Evolutionary conservation across 2,329 filamentous ascomycete species (phyloP).

Genomic region (Ophiostoma perfectum): DNA sequence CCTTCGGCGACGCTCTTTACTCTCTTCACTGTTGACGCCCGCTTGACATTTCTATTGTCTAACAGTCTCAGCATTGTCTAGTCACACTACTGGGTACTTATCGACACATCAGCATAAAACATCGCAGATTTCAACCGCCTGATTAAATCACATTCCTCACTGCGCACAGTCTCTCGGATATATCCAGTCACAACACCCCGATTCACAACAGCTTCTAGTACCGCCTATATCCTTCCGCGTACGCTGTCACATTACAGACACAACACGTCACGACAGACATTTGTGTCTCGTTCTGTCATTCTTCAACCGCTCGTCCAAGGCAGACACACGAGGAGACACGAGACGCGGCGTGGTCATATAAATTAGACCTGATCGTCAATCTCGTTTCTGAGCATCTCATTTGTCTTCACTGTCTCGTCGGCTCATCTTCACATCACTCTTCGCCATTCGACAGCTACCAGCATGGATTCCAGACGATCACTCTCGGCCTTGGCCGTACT

Average conservation of each 20-base stretch:
- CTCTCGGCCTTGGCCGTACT: slow-evolving; percentile 11
- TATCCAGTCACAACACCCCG: background rate
- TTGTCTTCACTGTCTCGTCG: background rate
- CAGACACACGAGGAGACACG: background rate
- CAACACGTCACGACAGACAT: background rate
- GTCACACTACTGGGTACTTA: no score
- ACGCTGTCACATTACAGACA: background rate
- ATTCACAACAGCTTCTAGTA: no score
- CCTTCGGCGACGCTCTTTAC: no score
- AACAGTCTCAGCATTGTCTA: no score
- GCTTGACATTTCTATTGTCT: no score
- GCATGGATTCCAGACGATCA: background rate
- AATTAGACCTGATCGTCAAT: background rate
- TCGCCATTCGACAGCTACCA: background rate
- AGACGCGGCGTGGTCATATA: background rate
- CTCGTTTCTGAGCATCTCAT: background rate
- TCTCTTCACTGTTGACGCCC: no score
- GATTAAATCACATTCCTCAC: background rate
- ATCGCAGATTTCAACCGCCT: background rate
- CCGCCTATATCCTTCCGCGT: no score
- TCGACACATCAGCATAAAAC: background rate
- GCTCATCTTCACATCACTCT: no score
- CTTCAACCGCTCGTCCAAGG: background rate
- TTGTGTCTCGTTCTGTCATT: slow-evolving; percentile 1
- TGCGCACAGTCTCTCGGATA: background rate